Evolutionary conservation across 495 filamentous ascomycete species (phyloP).

Genomic region (Neurospora sp.): DNA sequence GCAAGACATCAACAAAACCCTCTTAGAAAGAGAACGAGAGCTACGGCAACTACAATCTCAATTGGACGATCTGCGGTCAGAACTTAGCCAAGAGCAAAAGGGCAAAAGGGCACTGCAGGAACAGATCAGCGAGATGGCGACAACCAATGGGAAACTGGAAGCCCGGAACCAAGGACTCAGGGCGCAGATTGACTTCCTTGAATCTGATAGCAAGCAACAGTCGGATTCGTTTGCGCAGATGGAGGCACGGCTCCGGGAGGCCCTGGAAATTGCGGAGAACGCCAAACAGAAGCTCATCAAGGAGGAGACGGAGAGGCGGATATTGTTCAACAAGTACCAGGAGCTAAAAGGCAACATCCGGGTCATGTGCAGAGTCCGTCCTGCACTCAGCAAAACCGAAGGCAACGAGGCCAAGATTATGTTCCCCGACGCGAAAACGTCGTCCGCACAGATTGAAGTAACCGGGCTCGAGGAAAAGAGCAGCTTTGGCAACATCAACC

Average conservation of each 20-base stretch:
- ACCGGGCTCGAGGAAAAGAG: slow-evolving; percentile 74
- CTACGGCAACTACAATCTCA: slow-evolving; percentile 43
- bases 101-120: slow-evolving; percentile 21
- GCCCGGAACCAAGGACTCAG: slow-evolving; percentile 62
- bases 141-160: slow-evolving; percentile 58
- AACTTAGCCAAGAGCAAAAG: slow-evolving; percentile 47
- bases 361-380: slow-evolving; percentile 95
- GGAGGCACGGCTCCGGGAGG: slow-evolving; percentile 67
- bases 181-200: slow-evolving; percentile 74
- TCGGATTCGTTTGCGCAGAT: slow-evolving; percentile 68
- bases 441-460: slow-evolving; percentile 68
- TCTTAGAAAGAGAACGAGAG: slow-evolving; percentile 54
- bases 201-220: slow-evolving; percentile 79
- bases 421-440: slow-evolving; percentile 73
- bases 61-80: slow-evolving; percentile 42
- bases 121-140: slow-evolving; percentile 53
- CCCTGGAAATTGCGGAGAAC: slow-evolving; percentile 53
- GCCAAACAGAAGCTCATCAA: slow-evolving; percentile 75
- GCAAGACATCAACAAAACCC: slow-evolving; percentile 51
- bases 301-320: slow-evolving; percentile 84
- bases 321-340: slow-evolving; percentile 95
- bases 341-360: slow-evolving; percentile 99
- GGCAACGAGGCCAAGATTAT: slow-evolving; percentile 55
- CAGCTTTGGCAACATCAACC: slow-evolving; percentile 62
- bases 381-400: slow-evolving; percentile 50